Evolutionary conservation across 1,139 yeast genomes (phyloP).

Genomic region (Debaryomyces subglobosus): DNA sequence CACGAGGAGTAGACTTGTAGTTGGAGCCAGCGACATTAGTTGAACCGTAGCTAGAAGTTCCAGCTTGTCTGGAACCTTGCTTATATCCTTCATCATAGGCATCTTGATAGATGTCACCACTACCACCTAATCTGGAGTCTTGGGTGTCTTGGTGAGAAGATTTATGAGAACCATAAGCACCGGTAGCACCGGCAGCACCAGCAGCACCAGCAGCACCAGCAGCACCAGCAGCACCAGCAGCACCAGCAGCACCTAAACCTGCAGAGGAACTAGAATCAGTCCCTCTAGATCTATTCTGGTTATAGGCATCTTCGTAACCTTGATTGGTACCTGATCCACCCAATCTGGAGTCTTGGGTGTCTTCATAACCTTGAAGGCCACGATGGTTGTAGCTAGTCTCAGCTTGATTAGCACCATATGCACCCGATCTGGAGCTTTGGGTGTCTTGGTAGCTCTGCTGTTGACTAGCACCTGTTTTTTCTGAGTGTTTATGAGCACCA

Average conservation of each 20-base stretch:
- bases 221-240: constrained; percentile 11
- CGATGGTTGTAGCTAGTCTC: not conserved
- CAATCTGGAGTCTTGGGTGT: not conserved
- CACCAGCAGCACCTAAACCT: constrained; percentile 11
- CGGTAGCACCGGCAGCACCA: constrained; percentile 11
- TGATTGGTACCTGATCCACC: not conserved
- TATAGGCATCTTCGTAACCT: not conserved
- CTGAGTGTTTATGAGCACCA: constrained; percentile 8
- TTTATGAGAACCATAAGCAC: constrained; percentile 12
- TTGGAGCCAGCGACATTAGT: not conserved
- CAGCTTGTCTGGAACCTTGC: not conserved
- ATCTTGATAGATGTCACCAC: not conserved
- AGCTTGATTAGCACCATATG: not conserved
- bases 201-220: constrained; percentile 13
- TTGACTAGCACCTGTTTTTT: not conserved
- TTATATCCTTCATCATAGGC: not conserved
- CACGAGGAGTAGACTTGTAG: not conserved
- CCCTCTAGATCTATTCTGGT: constrained; percentile 6
- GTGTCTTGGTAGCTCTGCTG: not conserved
- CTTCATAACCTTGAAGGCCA: not conserved
- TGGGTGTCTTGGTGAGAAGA: not conserved
- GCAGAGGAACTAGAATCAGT: constrained; percentile 4
- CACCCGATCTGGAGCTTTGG: not conserved
- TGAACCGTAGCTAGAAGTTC: not conserved
- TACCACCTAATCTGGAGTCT: not conserved